Percentiles rank a stretch among this genome's conserved stretches.
Evolutionary conservation across 176 grass and related monocot genomes (phyloP).

Genomic region (Eragrostis nindensis): DNA sequence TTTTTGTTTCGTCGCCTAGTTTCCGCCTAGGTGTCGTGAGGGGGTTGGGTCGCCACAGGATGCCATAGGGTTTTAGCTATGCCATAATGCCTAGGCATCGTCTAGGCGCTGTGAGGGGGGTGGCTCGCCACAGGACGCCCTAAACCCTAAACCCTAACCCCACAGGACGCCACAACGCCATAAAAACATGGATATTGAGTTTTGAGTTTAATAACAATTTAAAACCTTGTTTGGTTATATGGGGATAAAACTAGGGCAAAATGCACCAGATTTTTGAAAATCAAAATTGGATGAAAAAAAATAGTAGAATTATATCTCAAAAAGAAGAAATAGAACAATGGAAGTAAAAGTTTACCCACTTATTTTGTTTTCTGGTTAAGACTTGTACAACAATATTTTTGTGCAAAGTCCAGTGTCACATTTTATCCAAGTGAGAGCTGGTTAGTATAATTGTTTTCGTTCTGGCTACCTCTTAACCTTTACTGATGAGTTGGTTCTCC

Average conservation of each 20-base stretch:
- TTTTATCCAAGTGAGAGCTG: background rate
- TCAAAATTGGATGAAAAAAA: background rate
- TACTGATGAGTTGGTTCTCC: conserved; percentile 24
- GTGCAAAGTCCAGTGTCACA: background rate
- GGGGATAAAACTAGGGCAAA: conserved; percentile 8
- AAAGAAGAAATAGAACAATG: conserved; percentile 14
- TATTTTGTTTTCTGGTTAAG: conserved; percentile 16
- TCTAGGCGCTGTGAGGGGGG: too few species aligned
- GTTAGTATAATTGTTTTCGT: conserved; percentile 17
- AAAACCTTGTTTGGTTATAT: background rate
- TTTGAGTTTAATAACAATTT: background rate
- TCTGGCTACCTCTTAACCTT: background rate
- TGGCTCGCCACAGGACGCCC: too few species aligned
- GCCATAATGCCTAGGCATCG: too few species aligned
- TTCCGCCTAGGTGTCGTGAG: too few species aligned
- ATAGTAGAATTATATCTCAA: background rate
- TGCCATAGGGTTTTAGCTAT: too few species aligned
- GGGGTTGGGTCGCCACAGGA: too few species aligned
- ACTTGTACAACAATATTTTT: conserved; percentile 3
- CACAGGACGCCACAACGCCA: too few species aligned
- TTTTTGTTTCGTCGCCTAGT: too few species aligned
- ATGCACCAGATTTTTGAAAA: background rate
- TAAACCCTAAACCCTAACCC: too few species aligned
- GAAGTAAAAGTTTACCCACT: conserved; percentile 7
- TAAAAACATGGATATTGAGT: background rate